These are phyloP conservation scores for Claviceps africana DNA, from an alignment of 2,329 filamentous ascomycete genomes.

Conservation along the genomic window DNA sequence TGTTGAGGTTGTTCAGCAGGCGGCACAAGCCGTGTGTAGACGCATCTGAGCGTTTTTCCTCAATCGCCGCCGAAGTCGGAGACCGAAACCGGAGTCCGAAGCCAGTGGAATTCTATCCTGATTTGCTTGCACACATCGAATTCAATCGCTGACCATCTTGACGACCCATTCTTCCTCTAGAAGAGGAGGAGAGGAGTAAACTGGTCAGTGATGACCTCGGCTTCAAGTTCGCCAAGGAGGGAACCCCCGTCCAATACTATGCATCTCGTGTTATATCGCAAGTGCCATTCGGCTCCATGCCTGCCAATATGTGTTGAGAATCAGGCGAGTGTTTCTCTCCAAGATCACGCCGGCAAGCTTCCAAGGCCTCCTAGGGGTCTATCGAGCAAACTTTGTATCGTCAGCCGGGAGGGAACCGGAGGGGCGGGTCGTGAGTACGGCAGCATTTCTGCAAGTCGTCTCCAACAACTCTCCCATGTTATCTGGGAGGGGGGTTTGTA, in stretches of 20 bases:
- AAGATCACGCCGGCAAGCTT: conserved; percentile 23
- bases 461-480: conserved; percentile 23
- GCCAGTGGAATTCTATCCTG: conserved; percentile 28
- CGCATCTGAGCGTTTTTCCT: conserved; percentile 27
- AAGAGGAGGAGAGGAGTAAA: no score
- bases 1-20: conserved; percentile 27
- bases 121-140: conserved; percentile 25
- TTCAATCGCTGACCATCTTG: conserved; percentile 27
- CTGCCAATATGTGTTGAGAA: conserved; percentile 29
- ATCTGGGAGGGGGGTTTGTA: no score
- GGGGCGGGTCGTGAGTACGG: no score
- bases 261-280: conserved; percentile 43
- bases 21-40: conserved; percentile 39
- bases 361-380: conserved; percentile 32
- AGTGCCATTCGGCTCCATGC: conserved; percentile 25
- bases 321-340: conserved; percentile 18
- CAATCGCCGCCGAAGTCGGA: not conserved
- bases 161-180: conserved; percentile 38
- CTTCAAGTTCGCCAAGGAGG: conserved; percentile 37
- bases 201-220: conserved; percentile 46
- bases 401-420: conserved; percentile 23
- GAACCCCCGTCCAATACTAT: conserved; percentile 30
- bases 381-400: conserved; percentile 34
- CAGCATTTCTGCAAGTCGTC: conserved; percentile 31
- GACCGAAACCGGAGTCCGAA: no score